These are phyloP conservation scores for Cercophora newfieldiana DNA, from an alignment of 495 filamentous ascomycete genomes.

Conservation along the genomic window DNA sequence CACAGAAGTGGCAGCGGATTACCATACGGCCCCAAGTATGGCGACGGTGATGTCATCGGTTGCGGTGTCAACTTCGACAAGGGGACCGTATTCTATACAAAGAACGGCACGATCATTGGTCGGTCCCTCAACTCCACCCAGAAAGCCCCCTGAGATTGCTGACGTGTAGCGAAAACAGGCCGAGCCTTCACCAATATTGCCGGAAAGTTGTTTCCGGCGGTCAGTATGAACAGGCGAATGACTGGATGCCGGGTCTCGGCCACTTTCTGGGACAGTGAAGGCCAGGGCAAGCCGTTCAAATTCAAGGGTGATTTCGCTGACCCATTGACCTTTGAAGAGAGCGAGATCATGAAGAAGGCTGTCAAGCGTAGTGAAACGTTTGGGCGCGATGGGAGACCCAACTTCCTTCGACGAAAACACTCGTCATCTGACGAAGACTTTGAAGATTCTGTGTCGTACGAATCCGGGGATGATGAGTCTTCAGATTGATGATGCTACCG, in stretches of 20 bases:
- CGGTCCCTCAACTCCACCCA: background rate
- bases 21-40: background rate
- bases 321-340: background rate
- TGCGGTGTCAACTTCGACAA: background rate
- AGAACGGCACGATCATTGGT: background rate
- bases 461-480: background rate
- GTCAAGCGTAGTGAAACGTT: background rate
- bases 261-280: background rate
- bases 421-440: background rate
- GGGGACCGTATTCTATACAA: background rate
- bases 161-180: background rate
- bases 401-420: background rate
- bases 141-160: background rate
- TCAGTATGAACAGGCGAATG: background rate
- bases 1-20: background rate
- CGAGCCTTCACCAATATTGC: background rate
- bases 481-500: no score
- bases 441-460: background rate
- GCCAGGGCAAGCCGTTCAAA: background rate
- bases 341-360: background rate
- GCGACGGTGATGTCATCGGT: background rate
- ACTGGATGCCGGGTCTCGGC: background rate
- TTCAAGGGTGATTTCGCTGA: background rate
- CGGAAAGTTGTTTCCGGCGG: background rate
- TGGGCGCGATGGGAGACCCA: background rate